Conservation (phyloP, 441 rosid genomes). For the Populus hybrid region DNA sequence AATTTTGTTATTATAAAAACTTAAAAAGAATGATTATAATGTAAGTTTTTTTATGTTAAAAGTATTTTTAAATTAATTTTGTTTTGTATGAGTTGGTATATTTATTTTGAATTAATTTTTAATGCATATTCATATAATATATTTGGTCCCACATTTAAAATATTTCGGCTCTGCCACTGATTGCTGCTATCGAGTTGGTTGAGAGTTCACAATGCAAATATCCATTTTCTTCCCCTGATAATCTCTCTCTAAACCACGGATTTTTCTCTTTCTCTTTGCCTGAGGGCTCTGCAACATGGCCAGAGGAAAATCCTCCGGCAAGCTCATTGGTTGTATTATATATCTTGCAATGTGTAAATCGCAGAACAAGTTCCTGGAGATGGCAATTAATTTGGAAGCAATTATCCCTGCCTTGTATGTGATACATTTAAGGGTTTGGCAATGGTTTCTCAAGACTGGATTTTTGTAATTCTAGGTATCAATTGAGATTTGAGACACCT, state of each 20-base stretch:
- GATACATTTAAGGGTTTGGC: background rate
- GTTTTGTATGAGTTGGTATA: no score
- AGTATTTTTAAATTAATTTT: no score
- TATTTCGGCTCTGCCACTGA: no score
- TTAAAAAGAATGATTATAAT: no score
- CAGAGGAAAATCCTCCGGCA: constrained; percentile 77
- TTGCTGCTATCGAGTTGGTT: constrained; percentile 11
- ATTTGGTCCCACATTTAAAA: no score
- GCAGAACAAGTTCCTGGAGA: constrained; percentile 47
- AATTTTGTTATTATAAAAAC: no score
- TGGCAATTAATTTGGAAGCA: constrained; percentile 22
- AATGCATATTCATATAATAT: no score
- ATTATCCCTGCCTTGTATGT: background rate
- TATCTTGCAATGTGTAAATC: constrained; percentile 34
- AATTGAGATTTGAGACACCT: background rate
- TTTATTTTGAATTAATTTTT: no score
- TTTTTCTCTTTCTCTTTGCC: constrained; percentile 58
- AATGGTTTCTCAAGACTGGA: background rate
- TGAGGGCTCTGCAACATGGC: constrained; percentile 90
- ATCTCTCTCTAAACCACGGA: constrained; percentile 50
- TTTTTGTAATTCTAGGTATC: no score
- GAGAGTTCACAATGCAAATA: constrained; percentile 29
- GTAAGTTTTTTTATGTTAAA: no score
- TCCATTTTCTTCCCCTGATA: constrained; percentile 32
- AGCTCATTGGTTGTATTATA: constrained; percentile 31